A percentile compares a stretch with the other conserved stretches of the same genome.
phyloP scores from a whole-genome alignment of 345 rosid species.

The Gynandropsis gynandra region DNA sequence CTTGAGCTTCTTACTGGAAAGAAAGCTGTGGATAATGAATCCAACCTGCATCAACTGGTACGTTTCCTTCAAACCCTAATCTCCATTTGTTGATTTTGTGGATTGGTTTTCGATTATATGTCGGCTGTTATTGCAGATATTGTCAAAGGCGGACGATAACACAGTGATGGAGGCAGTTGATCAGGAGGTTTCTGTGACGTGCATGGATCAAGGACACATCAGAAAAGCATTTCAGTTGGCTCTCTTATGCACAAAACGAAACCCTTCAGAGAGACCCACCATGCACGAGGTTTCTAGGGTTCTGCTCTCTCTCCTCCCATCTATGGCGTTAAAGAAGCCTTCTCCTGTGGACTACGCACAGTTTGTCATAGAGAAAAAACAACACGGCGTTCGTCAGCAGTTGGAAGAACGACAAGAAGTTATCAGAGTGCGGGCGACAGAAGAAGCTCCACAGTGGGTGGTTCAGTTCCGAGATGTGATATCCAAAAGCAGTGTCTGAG shows the following conservation, averaged over 20 bases:
- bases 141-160: constrained; percentile 64
- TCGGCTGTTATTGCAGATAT: constrained; percentile 36
- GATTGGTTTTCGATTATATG: neutral
- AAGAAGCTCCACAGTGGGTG: constrained; percentile 57
- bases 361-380: constrained; percentile 39
- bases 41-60: constrained; percentile 93
- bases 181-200: constrained; percentile 78
- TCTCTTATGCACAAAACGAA: constrained; percentile 62
- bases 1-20: constrained; percentile 93
- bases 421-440: constrained; percentile 4
- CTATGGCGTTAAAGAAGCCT: constrained; percentile 31
- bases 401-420: constrained; percentile 16
- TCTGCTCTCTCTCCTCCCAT: constrained; percentile 56
- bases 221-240: constrained; percentile 76
- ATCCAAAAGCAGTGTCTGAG: constrained; percentile 57
- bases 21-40: constrained; percentile 87
- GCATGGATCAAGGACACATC: constrained; percentile 53
- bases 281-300: constrained; percentile 87
- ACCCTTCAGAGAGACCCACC: constrained; percentile 72
- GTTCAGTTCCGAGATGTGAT: constrained; percentile 54
- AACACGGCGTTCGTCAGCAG: constrained; percentile 25
- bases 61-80: neutral
- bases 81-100: neutral
- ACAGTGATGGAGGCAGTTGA: constrained; percentile 93
- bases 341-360: constrained; percentile 36